These are phyloP conservation scores for Hypomontagnella monticulosa DNA, from an alignment of 495 filamentous ascomycete species.

Conservation along the genomic window DNA sequence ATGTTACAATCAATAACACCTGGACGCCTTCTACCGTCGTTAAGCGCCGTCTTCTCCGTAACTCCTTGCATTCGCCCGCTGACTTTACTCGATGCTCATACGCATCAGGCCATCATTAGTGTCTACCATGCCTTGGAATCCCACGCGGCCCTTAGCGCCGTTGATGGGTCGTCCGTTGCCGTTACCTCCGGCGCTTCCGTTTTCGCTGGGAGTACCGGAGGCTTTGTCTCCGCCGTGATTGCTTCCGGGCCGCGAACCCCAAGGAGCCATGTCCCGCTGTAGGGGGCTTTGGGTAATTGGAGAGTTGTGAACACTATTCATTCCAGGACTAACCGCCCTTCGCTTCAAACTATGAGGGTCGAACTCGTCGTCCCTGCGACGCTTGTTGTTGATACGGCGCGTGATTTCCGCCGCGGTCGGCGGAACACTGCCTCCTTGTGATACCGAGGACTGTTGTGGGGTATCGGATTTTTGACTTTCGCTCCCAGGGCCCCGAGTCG, in stretches of 20 bases:
- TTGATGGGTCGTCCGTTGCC: conserved; percentile 31
- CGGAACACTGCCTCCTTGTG: conserved; percentile 42
- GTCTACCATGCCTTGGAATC: conserved; percentile 94
- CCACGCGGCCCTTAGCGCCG: conserved; percentile 66
- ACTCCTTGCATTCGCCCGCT: background rate
- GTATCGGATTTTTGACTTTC: conserved; percentile 44
- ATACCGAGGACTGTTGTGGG: conserved; percentile 59
- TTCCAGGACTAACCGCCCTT: conserved; percentile 89
- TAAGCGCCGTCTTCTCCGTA: background rate
- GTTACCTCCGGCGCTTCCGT: conserved; percentile 46
- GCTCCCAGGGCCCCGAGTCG: conserved; percentile 21
- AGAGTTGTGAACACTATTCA: conserved; percentile 84
- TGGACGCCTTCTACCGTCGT: background rate
- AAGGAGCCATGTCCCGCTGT: conserved; percentile 73
- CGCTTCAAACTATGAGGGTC: conserved; percentile 91
- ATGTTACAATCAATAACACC: background rate
- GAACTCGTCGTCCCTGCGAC: conserved; percentile 89
- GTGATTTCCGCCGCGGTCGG: conserved; percentile 73
- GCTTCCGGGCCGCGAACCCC: conserved; percentile 74
- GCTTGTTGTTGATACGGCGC: conserved; percentile 74
- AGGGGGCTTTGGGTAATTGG: conserved; percentile 86
- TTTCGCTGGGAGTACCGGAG: conserved; percentile 54
- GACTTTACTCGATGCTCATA: conserved; percentile 84
- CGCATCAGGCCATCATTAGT: conserved; percentile 96
- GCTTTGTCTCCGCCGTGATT: conserved; percentile 62